Base-by-base conservation (phyloP, 495 filamentous ascomycete genomes). In the Penicillium subrubescens region DNA sequence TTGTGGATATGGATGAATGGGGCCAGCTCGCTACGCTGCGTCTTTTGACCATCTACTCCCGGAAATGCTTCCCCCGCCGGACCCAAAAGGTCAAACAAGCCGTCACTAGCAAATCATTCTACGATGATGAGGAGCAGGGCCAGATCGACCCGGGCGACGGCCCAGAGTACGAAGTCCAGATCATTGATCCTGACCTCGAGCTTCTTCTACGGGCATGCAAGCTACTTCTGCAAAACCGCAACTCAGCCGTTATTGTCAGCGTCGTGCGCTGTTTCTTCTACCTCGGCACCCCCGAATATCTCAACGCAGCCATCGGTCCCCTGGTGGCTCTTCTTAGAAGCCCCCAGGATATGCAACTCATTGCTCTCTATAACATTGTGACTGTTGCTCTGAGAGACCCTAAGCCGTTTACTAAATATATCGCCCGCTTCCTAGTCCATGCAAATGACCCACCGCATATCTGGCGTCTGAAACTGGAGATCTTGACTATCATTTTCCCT, bases 1-100 rank as follows among this genome's bases (percentile, higher is more conserved):
- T 98, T 33, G 92, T 97, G 31, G 95, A 98, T 71, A 99, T 99
- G 95, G 95, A 99, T 76, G 95, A 99, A 75, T 99, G 95, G 95
- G 89, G 92, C 50, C 95, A 99, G 75, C 75, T 97, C 3, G 89
- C 90, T 0, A 91, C 90, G 11, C 67, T 98, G 67, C 86, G 87
- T 51, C 77, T 98, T 62, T 87, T 98, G 85, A 90, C 88, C 6
- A 73, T 88, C 29, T 99, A 99, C 69, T 88, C 92, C 6, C 87
- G 95, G 29, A 88, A 87, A 77, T 97, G 92, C 78, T 99, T 99
- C 70, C 95, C 95, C 5, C 82, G 82, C 35, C 86, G 86, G 74
- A 91, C 79, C 29, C 77, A 77, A 64, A 83, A 74, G 63, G 76
- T 82, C 3, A 89, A 83, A 64, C 84, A 78, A 25, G 73, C 79